Base-by-base conservation (phyloP, 306 rosid species). In the Dryas alaskensis region DNA sequence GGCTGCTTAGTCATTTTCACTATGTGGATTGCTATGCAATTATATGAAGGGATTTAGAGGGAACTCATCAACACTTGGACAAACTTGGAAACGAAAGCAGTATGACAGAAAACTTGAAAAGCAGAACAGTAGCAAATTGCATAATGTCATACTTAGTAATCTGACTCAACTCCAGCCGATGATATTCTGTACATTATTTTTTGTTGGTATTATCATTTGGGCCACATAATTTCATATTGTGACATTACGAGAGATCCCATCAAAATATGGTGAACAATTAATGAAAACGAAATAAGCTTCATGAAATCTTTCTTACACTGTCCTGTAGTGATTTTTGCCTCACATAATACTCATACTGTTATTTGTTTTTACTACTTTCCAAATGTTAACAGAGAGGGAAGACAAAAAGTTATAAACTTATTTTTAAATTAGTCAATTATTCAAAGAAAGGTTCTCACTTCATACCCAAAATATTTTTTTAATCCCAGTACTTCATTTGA, bases 1-100 rank as follows among this genome's bases (percentile, higher is more conserved):
- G 76, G 90, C 73, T 69, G 86, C 78, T 85, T 82, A 79, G 96
- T 89, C 92, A 82, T 67, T 85, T 85, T 88, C 91, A 84, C 50
- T 54, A 9, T 81, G 77, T 86, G 80, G 83, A 81, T 84, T 90
- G 69, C 77, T 55, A 70, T 84, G 87, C 76, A 11, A 64, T 73
- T 73, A 6, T 67, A 68, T 86, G 76, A 73, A 66, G 57, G 66
- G 72, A 71, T 60, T 6, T 42, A 74, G 16, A 46, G 37, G 9
- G 70, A 10, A 65, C 10, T 67, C 47, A 72, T 45, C 54, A 65
- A 70, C n/a, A 50, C 51, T 48, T 27, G 2, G 13, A 25, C 27
- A 16, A 27, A 76, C 37, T 27, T 2, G 25, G 9, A 4, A 1
- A 52, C 40, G 13, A 39, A 31, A 25, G 22, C n/a, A 43, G 73